Percentiles rank a stretch among this genome's conserved stretches.
Evolutionary conservation across 2,329 filamentous ascomycete genomes (phyloP).

Genomic region (Clathrospora elynae): DNA sequence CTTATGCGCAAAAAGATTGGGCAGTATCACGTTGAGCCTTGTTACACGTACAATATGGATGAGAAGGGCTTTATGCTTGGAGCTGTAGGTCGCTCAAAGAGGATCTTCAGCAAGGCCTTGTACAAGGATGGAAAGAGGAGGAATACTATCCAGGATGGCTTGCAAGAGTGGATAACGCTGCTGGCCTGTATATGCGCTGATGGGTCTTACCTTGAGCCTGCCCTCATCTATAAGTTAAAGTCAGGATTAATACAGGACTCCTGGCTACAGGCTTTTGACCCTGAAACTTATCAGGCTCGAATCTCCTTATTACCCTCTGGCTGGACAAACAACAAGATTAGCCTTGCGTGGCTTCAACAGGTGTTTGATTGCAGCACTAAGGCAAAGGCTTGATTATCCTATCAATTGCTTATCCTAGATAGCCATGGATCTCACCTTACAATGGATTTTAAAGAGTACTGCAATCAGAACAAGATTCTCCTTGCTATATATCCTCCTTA

Average conservation of each 20-base stretch:
- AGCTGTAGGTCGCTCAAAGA: constrained; percentile 1
- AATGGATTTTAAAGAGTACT: too few relatives aligned
- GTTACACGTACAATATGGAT: constrained; percentile 10
- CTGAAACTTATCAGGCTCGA: too few relatives aligned
- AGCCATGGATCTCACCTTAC: constrained; percentile 1
- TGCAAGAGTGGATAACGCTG: constrained; percentile 1
- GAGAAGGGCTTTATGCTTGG: neutral
- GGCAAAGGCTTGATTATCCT: too few relatives aligned
- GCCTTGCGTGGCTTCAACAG: too few relatives aligned
- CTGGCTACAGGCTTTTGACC: too few relatives aligned
- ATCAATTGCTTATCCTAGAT: too few relatives aligned
- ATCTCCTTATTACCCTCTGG: too few relatives aligned
- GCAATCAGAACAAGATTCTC: too few relatives aligned
- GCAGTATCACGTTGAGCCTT: constrained; percentile 6
- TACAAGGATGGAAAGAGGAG: constrained; percentile 1
- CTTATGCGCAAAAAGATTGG: constrained; percentile 8
- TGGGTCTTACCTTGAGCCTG: constrained; percentile 2
- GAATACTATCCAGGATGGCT: constrained; percentile 6
- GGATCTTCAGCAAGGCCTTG: constrained; percentile 5
- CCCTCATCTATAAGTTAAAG: neutral
- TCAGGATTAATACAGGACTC: neutral
- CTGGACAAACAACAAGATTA: too few relatives aligned
- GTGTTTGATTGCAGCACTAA: too few relatives aligned
- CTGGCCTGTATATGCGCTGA: constrained; percentile 3
- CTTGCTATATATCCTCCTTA: too few relatives aligned